These are phyloP conservation scores for Flagelloscypha sp. DNA, from an alignment of 768 basidiomycete genomes.

Conservation along the genomic window DNA sequence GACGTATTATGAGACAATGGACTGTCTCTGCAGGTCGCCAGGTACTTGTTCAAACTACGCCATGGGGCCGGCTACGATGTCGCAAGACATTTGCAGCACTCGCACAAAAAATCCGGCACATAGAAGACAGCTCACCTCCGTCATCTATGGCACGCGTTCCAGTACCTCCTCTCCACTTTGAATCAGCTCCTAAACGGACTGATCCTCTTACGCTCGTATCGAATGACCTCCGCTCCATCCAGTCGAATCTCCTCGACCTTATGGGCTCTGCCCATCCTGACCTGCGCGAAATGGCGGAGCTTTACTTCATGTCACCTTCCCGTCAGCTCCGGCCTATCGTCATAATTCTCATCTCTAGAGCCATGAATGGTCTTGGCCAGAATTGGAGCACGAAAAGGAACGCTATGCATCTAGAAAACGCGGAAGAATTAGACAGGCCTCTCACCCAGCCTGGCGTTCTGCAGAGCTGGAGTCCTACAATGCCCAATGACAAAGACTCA, in stretches of 20 bases:
- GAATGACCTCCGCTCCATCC: too few relatives aligned
- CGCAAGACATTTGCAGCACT: too few relatives aligned
- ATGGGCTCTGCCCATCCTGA: conserved; percentile 86
- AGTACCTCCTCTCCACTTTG: too few relatives aligned
- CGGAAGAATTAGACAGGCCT: conserved; percentile 66
- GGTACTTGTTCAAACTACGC: too few relatives aligned
- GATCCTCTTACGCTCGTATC: too few relatives aligned
- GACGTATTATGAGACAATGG: too few relatives aligned
- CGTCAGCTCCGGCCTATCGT: conserved; percentile 88
- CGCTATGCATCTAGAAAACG: conserved; percentile 51
- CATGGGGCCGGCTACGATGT: too few relatives aligned
- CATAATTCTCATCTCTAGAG: conserved; percentile 83
- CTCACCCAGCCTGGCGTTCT: conserved; percentile 73
- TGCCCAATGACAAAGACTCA: conserved; percentile 69
- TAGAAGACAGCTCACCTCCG: too few relatives aligned
- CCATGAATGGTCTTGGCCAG: conserved; percentile 82
- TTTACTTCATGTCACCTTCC: conserved; percentile 84
- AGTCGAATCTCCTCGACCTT: conserved; percentile 63
- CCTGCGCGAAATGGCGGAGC: conserved; percentile 80
- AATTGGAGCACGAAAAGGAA: conserved; percentile 53
- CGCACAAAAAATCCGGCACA: too few relatives aligned
- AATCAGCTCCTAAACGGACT: too few relatives aligned
- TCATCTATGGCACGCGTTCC: too few relatives aligned
- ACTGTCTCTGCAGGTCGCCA: too few relatives aligned
- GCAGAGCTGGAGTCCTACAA: conserved; percentile 85